Base-by-base conservation (phyloP, 129 eudicot species). In the Erigeron canadensis region DNA sequence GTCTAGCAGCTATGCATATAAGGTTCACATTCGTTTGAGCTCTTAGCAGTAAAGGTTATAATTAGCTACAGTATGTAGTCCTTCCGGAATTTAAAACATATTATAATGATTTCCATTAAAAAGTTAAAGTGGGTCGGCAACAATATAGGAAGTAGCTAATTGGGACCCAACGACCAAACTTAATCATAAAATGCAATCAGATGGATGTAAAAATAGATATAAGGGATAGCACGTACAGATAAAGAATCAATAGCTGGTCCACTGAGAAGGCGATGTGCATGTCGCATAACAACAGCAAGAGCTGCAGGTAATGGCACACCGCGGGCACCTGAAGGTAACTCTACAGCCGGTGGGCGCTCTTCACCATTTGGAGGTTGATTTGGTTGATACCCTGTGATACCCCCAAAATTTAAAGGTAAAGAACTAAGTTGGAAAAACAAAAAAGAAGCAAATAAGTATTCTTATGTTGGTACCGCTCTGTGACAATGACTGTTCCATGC, bases 401-500 rank as follows among this genome's bases (percentile, higher is more conserved):
- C 40, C 47, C 45, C 53, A 44, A 76, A 56, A 45, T 10, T 5
- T 12, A 39, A 42, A 60, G 56, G 8, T 54, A 51, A 38, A 44
- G 4, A 61, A 76, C 0, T 41, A 61, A 5, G 8, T 16, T 46
- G 3, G 7, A 1, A 61, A 18, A 10, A 44, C 42, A 55, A 19
- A 13, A 28, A 3, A 66, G 16, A 50, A 15, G 53, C 34, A 19
- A 34, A 56, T 8, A 5, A 19, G n/a, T 43, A 23, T 37, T 37
- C 18, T 13, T 18, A 34, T 46, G 13, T 62, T 0, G 37, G 53
- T 78, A 90, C 99, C 99, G 77, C 77, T 85, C 38, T 71, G 88
- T 46, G 89, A 84, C 67, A 95, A 75, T 71, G 86, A 81, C 43
- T 46, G 80, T 80, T 90, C 99, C 99, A 90, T 90, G 71, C 85